Base-by-base conservation (phyloP, 768 basidiomycete species). In the Daedaleopsis sinensis region DNA sequence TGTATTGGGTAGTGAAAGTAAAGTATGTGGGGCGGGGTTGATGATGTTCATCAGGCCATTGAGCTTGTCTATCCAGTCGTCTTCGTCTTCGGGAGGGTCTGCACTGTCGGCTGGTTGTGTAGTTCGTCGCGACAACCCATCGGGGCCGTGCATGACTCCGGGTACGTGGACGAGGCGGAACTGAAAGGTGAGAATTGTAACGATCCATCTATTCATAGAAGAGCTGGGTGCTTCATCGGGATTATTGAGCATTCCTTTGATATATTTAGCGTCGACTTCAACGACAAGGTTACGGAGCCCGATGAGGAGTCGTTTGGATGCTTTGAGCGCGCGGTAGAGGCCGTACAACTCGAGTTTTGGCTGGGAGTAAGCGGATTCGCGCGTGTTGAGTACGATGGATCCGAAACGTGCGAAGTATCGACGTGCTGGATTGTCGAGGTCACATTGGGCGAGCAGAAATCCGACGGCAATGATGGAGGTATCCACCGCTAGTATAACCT, bases 141-240 rank as follows among this genome's bases (percentile, higher is more conserved):
- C 76, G 0, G 76, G 72, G 1, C 72, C 68, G 18, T 57, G 52
- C 27, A 66, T 61, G 18, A 57, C 5, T 0, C 62, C 73, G 0
- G 78, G 75, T 11, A 82, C 71, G 52, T 82, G 80, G 0, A 69
- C 57, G 1, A 81, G 62, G 4, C 62, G 64, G 66, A 79, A 78
- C 38, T 74, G 61, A 58, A 78, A 80, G 0, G 78, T 57, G 0
- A 75, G 66, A 12, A 82, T 79, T 0, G 65, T 72, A 0, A 72
- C 71, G 36, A 82, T 78, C 80, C 80, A 82, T 5, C 76, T 48
- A 50, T 81, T 82, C 8, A 80, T 73, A 0, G 74, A 64, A 9
- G 75, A 72, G 46, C 71, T 76, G 0, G 78, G 79, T 2, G 74
- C 70, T 0, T 78, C 66, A 27, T 78, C 76, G 0, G 76, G 78